Evolutionary conservation across 2,329 filamentous ascomycete genomes (phyloP), one percentile per base, ranked within the genome.

Genomic region (Aspergillus neotritici): DNA sequence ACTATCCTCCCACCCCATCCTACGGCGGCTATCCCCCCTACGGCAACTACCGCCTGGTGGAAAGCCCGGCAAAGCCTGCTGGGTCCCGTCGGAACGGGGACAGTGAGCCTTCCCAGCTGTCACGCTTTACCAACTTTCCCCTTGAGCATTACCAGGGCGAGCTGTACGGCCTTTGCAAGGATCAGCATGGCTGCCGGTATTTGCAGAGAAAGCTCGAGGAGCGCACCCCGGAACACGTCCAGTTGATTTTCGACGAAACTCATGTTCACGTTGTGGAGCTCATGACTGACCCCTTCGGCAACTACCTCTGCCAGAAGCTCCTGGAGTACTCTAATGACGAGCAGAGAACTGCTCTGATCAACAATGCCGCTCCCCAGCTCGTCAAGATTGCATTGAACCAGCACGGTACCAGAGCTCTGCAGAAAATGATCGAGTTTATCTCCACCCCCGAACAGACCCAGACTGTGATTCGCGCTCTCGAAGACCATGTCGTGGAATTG

Each of bases 401-500:
- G 71, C 93, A 98, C 65, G 93, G 93, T 55, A 98, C 93, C 46
- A 83, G 93, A 41, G 93, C 93, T 50, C 73, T 98, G 46, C 93
- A 98, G 73, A 98, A 97, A 78, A 98, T 98, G 93, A 98, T 98
- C 54, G 93, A 98, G 69, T 94, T 87, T 64, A 87, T 98, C 60
- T 86, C 84, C 40, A 94, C 87, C 17, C 77, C 82, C 3, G 82
- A 86, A 60, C 93, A 98, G 69, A 86, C 91, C 39, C 77, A 86
- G 55, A 84, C 87, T 53, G 93, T 98, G 64, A 94, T 94, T 53
- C 76, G 85, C 42, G 87, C 93, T 11, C 78, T 98, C 39, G 79
- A 83, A 51, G 78, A 82, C 63, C 82, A 87, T 47, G 93, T 98
- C 37, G 93, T 98, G 14, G 85, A 93, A 56, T 78, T 98, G 42